These are phyloP conservation scores for Pseudogymnoascus verrucosus DNA, from an alignment of 2,329 filamentous ascomycete genomes.

Conservation along the genomic window DNA sequence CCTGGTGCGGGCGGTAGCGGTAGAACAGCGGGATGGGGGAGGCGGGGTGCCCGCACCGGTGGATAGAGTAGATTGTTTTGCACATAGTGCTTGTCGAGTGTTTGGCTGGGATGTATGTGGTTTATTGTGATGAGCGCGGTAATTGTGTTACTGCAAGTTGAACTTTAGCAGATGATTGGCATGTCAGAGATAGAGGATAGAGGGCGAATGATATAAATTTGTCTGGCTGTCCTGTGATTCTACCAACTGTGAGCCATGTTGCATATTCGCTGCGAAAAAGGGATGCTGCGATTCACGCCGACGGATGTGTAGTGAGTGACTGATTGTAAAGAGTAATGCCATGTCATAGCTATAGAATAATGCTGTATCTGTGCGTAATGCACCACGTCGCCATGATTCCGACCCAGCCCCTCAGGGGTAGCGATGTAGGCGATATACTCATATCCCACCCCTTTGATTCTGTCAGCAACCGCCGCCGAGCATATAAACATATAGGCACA, in stretches of 20 bases:
- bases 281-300: background rate
- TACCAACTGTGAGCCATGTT: background rate
- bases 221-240: background rate
- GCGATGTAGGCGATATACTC: background rate
- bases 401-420: background rate
- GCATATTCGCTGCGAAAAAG: background rate
- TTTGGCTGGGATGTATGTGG: too few species aligned
- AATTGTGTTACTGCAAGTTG: background rate
- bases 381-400: background rate
- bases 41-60: background rate
- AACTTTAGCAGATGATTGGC: background rate
- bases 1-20: background rate
- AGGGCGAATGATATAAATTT: background rate
- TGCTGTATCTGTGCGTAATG: background rate
- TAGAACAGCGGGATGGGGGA: background rate
- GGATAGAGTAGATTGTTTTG: background rate
- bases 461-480: background rate
- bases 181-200: background rate
- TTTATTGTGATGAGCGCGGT: background rate
- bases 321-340: background rate
- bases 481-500: background rate
- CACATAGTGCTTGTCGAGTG: too few species aligned
- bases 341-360: background rate
- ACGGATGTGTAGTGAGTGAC: background rate
- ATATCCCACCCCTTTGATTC: background rate